Percentiles rank a stretch among this genome's conserved stretches.
Evolutionary conservation across 139 green algal species (phyloP).

Genomic region (Chlamydomonas sp.): DNA sequence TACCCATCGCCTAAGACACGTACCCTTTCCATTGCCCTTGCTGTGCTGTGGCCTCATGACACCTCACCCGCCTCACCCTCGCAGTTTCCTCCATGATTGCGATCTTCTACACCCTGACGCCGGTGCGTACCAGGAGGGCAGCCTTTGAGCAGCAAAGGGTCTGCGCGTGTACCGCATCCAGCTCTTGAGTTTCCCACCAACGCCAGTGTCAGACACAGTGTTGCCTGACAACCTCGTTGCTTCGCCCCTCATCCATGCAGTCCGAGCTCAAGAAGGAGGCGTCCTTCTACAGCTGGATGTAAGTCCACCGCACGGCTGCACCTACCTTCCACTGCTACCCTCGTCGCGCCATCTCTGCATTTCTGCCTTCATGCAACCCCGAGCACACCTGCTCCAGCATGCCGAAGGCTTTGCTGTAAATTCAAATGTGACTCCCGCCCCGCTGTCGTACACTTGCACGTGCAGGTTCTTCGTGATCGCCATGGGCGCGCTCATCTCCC

Average conservation of each 20-base stretch:
- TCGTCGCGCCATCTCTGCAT: too few relatives aligned
- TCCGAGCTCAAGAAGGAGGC: conserved; percentile 40
- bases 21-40: background rate
- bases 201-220: background rate
- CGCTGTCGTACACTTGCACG: too few relatives aligned
- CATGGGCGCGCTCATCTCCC: conserved; percentile 48
- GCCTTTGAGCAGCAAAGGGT: background rate
- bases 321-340: too few relatives aligned
- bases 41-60: too few relatives aligned
- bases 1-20: too few relatives aligned
- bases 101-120: conserved; percentile 16
- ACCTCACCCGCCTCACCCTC: too few relatives aligned
- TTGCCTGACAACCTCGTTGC: background rate
- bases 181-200: too few relatives aligned
- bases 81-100: conserved; percentile 13
- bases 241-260: background rate
- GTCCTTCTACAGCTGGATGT: conserved; percentile 64
- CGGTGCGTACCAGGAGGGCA: background rate
- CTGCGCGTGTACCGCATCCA: background rate
- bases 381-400: too few relatives aligned
- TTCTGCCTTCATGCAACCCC: too few relatives aligned
- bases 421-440: too few relatives aligned
- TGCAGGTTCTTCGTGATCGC: conserved; percentile 72
- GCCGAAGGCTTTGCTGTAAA: too few relatives aligned
- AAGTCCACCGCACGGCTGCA: too few relatives aligned